Percentiles rank a stretch among this genome's conserved stretches.
Conservation (phyloP, 1,284 basidiomycete genomes). For the Leccinum solheimii region DNA sequence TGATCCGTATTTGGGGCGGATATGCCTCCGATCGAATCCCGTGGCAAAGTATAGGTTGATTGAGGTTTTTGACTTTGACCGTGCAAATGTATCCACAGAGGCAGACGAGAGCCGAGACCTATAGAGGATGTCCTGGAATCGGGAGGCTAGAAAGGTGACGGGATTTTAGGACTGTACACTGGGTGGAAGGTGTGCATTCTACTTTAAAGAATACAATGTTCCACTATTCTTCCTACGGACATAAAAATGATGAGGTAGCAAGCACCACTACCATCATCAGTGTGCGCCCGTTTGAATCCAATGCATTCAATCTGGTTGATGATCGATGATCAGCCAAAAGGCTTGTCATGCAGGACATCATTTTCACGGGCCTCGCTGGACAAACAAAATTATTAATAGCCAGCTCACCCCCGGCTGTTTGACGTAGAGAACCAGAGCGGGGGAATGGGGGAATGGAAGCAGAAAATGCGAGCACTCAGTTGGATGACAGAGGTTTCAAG, state of each 20-base stretch:
- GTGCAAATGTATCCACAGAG: background rate
- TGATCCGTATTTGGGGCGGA: constrained; percentile 23
- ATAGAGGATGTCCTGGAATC: background rate
- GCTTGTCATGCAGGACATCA: background rate
- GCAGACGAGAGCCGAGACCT: background rate
- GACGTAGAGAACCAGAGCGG: background rate
- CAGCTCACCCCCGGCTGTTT: background rate
- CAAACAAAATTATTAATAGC: background rate
- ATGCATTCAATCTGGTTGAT: background rate
- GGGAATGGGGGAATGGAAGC: too few species aligned
- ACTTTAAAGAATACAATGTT: background rate
- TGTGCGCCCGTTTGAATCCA: background rate
- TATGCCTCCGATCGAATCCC: constrained; percentile 11
- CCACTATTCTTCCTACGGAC: background rate
- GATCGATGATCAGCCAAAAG: background rate
- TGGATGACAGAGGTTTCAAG: background rate
- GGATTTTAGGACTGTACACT: background rate
- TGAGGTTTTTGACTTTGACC: constrained; percentile 20
- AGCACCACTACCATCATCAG: background rate
- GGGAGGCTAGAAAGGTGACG: background rate
- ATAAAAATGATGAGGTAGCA: background rate
- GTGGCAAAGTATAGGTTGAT: constrained; percentile 6
- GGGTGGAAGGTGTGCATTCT: background rate
- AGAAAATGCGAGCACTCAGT: background rate
- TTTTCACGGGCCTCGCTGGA: background rate